Evolutionary conservation across 495 filamentous ascomycete species (phyloP).

Genomic region (Bryoglossum gracile): DNA sequence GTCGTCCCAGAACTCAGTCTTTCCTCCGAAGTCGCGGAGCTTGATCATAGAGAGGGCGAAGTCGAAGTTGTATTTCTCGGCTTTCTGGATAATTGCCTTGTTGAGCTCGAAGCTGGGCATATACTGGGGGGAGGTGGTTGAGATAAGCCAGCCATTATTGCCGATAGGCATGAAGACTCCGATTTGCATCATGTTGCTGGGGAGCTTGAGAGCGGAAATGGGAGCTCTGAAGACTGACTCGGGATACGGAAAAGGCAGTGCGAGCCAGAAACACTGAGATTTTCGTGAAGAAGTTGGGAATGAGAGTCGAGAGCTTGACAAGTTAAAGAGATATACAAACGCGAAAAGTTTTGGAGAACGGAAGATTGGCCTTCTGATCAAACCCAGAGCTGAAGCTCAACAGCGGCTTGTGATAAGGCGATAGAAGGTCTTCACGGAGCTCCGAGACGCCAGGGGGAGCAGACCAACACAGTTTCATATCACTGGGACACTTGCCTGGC

Average conservation of each 20-base stretch:
- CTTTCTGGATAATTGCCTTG: conserved; percentile 29
- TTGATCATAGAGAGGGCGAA: conserved; percentile 32
- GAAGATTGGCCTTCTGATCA: too few relatives aligned
- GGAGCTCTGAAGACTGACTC: neutral
- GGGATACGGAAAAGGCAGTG: neutral
- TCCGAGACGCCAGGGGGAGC: neutral
- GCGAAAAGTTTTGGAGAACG: neutral
- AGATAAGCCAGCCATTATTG: conserved; percentile 32
- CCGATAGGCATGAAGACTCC: conserved; percentile 30
- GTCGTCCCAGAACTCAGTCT: conserved; percentile 31
- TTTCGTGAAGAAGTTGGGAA: neutral
- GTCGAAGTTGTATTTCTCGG: conserved; percentile 28
- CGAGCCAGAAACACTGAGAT: neutral
- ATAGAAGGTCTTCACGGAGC: neutral
- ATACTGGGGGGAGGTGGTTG: conserved; percentile 28
- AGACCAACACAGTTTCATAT: neutral
- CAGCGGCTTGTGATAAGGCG: neutral
- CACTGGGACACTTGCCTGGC: neutral
- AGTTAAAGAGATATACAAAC: neutral
- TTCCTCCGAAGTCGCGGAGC: conserved; percentile 29
- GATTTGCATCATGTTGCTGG: conserved; percentile 21
- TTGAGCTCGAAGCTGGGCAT: conserved; percentile 30
- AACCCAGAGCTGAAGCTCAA: neutral
- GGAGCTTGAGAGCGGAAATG: neutral
- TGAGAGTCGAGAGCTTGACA: neutral